phyloP scores from a whole-genome alignment of 2,329 filamentous ascomycete species.

The Fusarium sp. region DNA sequence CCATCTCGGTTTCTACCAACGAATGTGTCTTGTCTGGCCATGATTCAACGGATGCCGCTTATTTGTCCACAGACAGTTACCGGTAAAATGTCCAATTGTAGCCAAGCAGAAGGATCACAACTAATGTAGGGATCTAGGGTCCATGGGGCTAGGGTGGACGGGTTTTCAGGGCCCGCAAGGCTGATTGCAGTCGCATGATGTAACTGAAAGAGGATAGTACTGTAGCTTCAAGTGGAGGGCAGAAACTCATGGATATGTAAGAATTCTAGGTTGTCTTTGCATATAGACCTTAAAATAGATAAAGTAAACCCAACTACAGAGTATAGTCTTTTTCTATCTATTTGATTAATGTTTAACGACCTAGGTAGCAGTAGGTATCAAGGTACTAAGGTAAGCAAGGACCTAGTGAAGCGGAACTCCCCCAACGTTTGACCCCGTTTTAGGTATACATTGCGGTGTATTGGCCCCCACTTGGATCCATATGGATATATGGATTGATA shows the following conservation, averaged over 20 bases:
- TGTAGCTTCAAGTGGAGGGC: not conserved
- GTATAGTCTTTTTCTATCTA: not conserved
- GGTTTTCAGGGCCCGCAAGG: conserved; percentile 11
- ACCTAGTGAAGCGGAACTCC: not conserved
- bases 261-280: not conserved
- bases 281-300: too few species aligned
- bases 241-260: not conserved
- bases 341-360: not conserved
- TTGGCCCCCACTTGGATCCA: not conserved
- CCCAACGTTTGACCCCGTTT: not conserved
- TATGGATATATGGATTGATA: not conserved
- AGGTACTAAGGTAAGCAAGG: not conserved
- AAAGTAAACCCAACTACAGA: not conserved
- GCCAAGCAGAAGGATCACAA: conserved; percentile 20
- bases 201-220: conserved; percentile 12
- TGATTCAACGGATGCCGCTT: not conserved
- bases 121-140: conserved; percentile 1
- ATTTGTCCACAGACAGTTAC: not conserved
- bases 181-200: conserved; percentile 26
- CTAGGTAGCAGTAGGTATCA: not conserved
- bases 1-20: conserved; percentile 11
- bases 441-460: conserved; percentile 19
- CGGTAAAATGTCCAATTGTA: conserved; percentile 15
- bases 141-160: conserved; percentile 7
- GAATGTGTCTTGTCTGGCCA: not conserved